A percentile compares a stretch with the other conserved stretches of the same genome.
phyloP scores from a whole-genome alignment of 2,329 filamentous ascomycete genomes.

The Albifimbria verrucaria region DNA sequence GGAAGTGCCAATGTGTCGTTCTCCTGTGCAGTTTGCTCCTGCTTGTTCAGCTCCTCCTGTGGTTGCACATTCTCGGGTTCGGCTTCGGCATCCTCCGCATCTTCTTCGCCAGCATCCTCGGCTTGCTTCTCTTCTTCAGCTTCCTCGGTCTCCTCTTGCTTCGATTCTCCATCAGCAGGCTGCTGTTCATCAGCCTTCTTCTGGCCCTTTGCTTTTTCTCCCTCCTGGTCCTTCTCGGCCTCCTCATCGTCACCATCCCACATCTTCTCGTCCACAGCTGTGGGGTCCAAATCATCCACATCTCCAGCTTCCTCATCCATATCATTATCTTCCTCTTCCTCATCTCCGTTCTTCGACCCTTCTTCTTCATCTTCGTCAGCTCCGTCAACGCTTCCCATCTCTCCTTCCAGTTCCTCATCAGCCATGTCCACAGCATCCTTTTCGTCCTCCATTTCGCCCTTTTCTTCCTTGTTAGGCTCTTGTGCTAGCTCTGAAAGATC shows the following conservation, averaged over 20 bases:
- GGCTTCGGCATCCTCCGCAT: conserved; percentile 58
- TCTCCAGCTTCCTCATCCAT: conserved; percentile 89
- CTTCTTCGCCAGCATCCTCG: conserved; percentile 40
- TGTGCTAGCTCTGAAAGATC: conserved; percentile 89
- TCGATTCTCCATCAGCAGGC: conserved; percentile 56
- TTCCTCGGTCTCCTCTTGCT: conserved; percentile 38
- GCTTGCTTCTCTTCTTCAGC: conserved; percentile 34
- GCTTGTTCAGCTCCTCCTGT: conserved; percentile 55
- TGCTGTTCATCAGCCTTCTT: conserved; percentile 62
- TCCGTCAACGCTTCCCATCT: conserved; percentile 64
- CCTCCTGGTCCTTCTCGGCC: conserved; percentile 78
- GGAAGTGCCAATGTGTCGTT: conserved; percentile 80
- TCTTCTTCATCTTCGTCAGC: conserved; percentile 60
- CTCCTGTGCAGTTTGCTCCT: conserved; percentile 75
- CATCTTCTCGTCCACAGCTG: conserved; percentile 95
- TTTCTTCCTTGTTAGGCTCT: conserved; percentile 66
- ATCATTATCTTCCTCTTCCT: conserved; percentile 66
- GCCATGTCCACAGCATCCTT: conserved; percentile 91
- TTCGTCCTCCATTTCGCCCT: conserved; percentile 70
- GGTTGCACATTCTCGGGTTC: conserved; percentile 54
- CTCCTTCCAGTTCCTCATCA: conserved; percentile 85
- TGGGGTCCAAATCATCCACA: conserved; percentile 86
- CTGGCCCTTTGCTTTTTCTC: conserved; percentile 67
- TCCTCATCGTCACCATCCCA: conserved; percentile 89
- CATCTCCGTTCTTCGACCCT: conserved; percentile 58